phyloP scores from a whole-genome alignment of 2,329 filamentous ascomycete genomes.

The Metarhizium sp. region DNA sequence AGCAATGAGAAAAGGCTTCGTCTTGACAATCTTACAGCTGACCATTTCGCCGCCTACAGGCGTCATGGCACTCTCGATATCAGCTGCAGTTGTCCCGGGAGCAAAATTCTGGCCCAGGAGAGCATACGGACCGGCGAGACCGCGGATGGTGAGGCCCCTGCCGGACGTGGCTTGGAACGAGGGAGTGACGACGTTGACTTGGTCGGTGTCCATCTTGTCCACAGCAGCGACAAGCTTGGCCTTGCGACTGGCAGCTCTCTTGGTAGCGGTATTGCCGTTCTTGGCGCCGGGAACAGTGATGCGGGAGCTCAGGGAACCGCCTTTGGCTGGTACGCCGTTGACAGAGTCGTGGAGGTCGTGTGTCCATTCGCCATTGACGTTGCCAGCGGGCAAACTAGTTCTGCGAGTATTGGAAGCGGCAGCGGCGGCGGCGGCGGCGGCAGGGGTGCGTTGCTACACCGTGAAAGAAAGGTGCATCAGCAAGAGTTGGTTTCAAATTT shows the following conservation, averaged over 20 bases:
- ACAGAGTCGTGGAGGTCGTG: slow-evolving; percentile 54
- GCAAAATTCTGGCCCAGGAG: slow-evolving; percentile 77
- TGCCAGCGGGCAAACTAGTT: slow-evolving; percentile 32
- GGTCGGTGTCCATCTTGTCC: slow-evolving; percentile 29
- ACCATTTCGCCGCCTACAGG: slow-evolving; percentile 60
- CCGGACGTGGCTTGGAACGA: slow-evolving; percentile 2
- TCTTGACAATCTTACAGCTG: slow-evolving; percentile 58
- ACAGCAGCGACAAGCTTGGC: slow-evolving; percentile 36
- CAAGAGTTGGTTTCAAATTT: not conserved
- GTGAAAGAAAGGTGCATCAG: slow-evolving; percentile 1
- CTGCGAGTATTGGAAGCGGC: slow-evolving; percentile 13
- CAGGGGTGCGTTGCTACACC: slow-evolving; percentile 13
- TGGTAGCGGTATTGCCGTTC: slow-evolving; percentile 3
- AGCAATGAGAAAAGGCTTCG: slow-evolving; percentile 62
- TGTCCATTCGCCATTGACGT: slow-evolving; percentile 60
- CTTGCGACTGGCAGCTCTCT: slow-evolving; percentile 18
- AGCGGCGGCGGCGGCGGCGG: not conserved
- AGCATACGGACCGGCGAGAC: slow-evolving; percentile 61
- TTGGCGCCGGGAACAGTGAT: slow-evolving; percentile 29
- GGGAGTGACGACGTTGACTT: slow-evolving; percentile 24
- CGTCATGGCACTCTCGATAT: slow-evolving; percentile 76
- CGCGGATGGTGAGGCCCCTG: slow-evolving; percentile 58
- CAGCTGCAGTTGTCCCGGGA: slow-evolving; percentile 68
- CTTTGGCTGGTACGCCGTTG: slow-evolving; percentile 17
- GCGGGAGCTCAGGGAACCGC: slow-evolving; percentile 36